Evolutionary conservation across 306 rosid species (phyloP), one percentile per base, ranked within the genome.

Genomic region (Glycyrrhiza uralensis): DNA sequence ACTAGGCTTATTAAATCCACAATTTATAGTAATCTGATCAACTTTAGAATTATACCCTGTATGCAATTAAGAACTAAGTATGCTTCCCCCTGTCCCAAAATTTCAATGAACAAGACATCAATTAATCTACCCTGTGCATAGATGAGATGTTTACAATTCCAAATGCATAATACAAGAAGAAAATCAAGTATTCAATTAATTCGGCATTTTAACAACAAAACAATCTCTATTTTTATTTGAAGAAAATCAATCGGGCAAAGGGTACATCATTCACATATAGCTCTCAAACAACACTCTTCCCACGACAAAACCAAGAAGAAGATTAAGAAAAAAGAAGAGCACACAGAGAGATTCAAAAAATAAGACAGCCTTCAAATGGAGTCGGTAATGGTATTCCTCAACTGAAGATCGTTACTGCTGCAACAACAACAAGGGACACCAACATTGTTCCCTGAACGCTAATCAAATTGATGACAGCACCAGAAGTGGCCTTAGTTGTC

Each of bases 401-500:
- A 51, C 38, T 26, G 18, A 0, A 52, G 47, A 61, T 13, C 1
- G 6, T 39, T 23, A 18, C 7, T 23, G 49, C 38, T 0, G 63
- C 47, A 64, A 74, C 71, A 69, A 70, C 66, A 52, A 65, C 51
- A 19, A 79, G 8, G 6, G 74, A 49, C 41, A 70, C 17, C 60
- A 19, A 18, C 83, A 42, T 32, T 41, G 66, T 79, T 64, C 68
- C 83, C 12, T 47, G 71, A 45, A 8, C 4, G 30, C 23, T 28
- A 29, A 57, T 24, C 14, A 59, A 66, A 28, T 39, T 69, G 20
- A 49, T 12, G 3, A 81, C 81, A 19, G 84, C 81, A 19, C 52
- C 71, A 39, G 88, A 84, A 30, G 76, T 71, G 8, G 61, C 67
- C 29, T 79, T 69, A 4, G 28, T 52, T 17, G 81, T 4, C 1